Base-by-base conservation (phyloP, 352 stramenopile genomes). In the Thraustotheca clavata region DNA sequence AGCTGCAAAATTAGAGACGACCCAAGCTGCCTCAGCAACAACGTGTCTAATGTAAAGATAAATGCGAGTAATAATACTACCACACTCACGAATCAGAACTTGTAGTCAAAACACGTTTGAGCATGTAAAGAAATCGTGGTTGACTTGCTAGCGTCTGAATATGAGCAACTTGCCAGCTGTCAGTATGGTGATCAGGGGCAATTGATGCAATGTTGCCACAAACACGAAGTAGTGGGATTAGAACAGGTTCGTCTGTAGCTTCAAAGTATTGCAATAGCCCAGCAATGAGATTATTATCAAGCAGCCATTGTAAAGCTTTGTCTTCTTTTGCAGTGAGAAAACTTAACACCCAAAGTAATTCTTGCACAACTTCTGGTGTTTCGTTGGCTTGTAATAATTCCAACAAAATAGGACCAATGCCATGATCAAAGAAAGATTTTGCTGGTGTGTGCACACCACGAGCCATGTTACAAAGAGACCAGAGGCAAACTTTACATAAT, bases 281-380 rank as follows among this genome's bases (percentile, higher is more conserved):
- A 16, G 79, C 68, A 24, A 86, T 67, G 7, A 90, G 68, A 9
- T 70, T 69, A 20, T 73, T 76, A 31, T 89, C 73, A 47, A 94
- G 74, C 71, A 88, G 76, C 7, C 78, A 67, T 62, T 83, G 76
- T 18, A 91, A 69, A 54, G 76, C 80, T 39, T 81, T 75, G 40
- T 90, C 80, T 62, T 91, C 80, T 3, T 84, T 81, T 20, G 87
- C 84, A 2, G 83, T 95, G 12, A 96, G 73, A 62, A 92, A 96
- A 59, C 83, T 89, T 31, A 96, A 70, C 27, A 92, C 71, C 87
- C 87, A 96, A 8, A 76, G 78, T 9, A 90, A 73, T 72, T 96
- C 87, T 4, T 94, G 73, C 9, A 90, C 71, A 2, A 86, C 77
- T 1, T 71, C 73, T 31, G 63, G 7, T 1, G 63, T 69, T 20